Evolutionary conservation across 495 filamentous ascomycete genomes (phyloP), one percentile per base, ranked within the genome.

Genomic region (Neohortaea acidophila): DNA sequence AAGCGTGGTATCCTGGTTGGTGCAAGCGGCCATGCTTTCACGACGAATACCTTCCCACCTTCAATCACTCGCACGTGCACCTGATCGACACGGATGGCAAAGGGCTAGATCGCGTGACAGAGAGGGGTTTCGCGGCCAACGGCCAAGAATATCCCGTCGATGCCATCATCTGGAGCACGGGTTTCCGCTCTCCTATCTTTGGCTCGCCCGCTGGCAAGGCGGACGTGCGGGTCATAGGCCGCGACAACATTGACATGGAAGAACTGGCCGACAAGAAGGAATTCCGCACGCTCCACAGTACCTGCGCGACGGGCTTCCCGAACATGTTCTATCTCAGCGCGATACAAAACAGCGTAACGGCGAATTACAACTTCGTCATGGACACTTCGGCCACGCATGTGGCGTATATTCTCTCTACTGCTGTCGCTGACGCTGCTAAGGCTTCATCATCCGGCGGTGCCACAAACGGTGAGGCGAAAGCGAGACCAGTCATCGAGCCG

Each of bases 41-140:
- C 37, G 55, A 58, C 36, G 48, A 52, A 15, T 57, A 57, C 36
- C 45, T 57, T 10, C 25, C 13, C 12, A 31, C 37, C 0, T 59
- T 57, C 45, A 59, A 57, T 31, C 38, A 35, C 3, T 22, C 26
- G 1, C 44, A 57, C 22, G 56, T 59, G 15, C 34, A 41, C 2
- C 61, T 73, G 10, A 48, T 73, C 22, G 67, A 72, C 51, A 73
- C 68, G 2, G 55, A 65, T 24, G 69, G 67, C n/a, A 63, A 61
- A 47, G 65, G 68, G 14, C 36, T 66, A 8, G 58, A 62, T 15
- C 39, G 59, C 22, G 41, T 64, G 2, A 67, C 62, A 3, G 27
- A 45, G 8, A 38, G 36, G 12, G 59, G 58, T 2, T 39, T 71
- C 19, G 57, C 68, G 0, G 56, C 56, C 17, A 54, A 45, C 21